Evolutionary conservation across 2,329 filamentous ascomycete species (phyloP).

Genomic region (Falciphora oryzae): DNA sequence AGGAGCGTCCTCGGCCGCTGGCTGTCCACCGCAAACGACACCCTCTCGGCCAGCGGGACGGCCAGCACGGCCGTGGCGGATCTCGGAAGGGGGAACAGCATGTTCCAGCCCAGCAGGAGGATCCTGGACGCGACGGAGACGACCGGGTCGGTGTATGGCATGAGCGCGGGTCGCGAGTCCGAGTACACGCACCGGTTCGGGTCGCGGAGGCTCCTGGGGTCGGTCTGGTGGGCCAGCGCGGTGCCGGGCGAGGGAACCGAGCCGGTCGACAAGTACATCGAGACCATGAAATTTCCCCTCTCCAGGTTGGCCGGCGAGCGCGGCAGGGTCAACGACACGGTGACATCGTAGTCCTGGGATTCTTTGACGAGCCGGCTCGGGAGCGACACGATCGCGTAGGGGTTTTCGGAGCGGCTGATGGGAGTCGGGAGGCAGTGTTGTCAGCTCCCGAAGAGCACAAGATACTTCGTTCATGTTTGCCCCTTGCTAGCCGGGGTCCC

Average conservation of each 20-base stretch:
- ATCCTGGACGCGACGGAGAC: slow-evolving; percentile 57
- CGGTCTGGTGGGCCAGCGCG: slow-evolving; percentile 25
- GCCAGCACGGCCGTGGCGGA: slow-evolving; percentile 57
- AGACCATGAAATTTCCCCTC: slow-evolving; percentile 92
- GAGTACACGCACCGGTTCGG: slow-evolving; percentile 39
- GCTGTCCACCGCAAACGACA: slow-evolving; percentile 50
- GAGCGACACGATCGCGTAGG: slow-evolving; percentile 45
- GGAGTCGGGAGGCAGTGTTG: slow-evolving; percentile 4
- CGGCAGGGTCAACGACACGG: slow-evolving; percentile 69
- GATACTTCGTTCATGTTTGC: not conserved
- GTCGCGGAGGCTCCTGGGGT: slow-evolving; percentile 28
- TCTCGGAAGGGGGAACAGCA: slow-evolving; percentile 53
- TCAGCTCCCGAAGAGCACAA: not conserved
- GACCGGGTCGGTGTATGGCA: slow-evolving; percentile 72
- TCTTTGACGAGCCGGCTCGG: slow-evolving; percentile 51
- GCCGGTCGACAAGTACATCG: slow-evolving; percentile 60
- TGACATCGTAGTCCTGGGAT: slow-evolving; percentile 79
- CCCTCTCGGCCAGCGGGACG: slow-evolving; percentile 67
- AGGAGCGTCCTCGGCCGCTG: slow-evolving; percentile 40
- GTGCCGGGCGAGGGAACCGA: slow-evolving; percentile 13
- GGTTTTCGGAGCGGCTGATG: slow-evolving; percentile 29
- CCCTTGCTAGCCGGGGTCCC: slow-evolving; percentile 8
- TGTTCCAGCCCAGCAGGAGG: slow-evolving; percentile 61
- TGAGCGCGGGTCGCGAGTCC: slow-evolving; percentile 67
- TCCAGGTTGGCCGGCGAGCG: slow-evolving; percentile 69